phyloP scores from a whole-genome alignment of 768 basidiomycete species.

The Calocybe gangraenosa region DNA sequence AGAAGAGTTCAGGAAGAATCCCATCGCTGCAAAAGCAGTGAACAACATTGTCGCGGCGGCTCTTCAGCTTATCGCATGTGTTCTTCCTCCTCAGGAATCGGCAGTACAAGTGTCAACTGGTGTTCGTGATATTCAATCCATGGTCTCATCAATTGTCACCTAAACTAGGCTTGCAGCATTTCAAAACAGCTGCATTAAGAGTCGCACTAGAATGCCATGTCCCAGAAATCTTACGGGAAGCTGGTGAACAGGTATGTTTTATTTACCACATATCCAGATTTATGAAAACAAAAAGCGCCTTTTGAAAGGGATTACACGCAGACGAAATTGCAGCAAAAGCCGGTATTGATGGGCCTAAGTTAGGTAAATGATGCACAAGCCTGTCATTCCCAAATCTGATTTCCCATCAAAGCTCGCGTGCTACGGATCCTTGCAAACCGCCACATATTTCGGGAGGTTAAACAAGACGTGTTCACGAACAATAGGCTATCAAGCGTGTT shows the following conservation, averaged over 20 bases:
- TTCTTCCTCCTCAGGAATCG: constrained; percentile 22
- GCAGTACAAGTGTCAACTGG: constrained; percentile 18
- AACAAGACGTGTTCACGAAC: constrained; percentile 30
- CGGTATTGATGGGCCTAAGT: constrained; percentile 25
- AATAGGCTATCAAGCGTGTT: constrained; percentile 29
- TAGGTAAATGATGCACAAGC: constrained; percentile 22
- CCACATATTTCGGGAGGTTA: constrained; percentile 32
- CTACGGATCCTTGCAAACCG: constrained; percentile 29
- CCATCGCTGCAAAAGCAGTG: constrained; percentile 23
- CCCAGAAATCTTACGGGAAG: constrained; percentile 31
- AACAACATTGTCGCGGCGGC: constrained; percentile 29
- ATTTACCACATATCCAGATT: not conserved
- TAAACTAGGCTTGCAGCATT: constrained; percentile 14
- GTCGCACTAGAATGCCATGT: constrained; percentile 21
- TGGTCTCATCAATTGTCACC: not conserved
- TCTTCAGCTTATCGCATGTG: constrained; percentile 26
- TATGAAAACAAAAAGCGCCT: not conserved
- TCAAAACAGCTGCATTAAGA: constrained; percentile 20
- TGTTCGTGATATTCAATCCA: constrained; percentile 14
- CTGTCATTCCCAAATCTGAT: constrained; percentile 3
- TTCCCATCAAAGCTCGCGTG: constrained; percentile 10
- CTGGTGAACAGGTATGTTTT: constrained; percentile 23
- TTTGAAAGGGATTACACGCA: constrained; percentile 30
- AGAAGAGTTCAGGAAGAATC: constrained; percentile 25
- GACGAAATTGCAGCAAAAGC: constrained; percentile 30